Conservation (phyloP, 2,329 filamentous ascomycete genomes). For the Aspergillus japonicus region DNA sequence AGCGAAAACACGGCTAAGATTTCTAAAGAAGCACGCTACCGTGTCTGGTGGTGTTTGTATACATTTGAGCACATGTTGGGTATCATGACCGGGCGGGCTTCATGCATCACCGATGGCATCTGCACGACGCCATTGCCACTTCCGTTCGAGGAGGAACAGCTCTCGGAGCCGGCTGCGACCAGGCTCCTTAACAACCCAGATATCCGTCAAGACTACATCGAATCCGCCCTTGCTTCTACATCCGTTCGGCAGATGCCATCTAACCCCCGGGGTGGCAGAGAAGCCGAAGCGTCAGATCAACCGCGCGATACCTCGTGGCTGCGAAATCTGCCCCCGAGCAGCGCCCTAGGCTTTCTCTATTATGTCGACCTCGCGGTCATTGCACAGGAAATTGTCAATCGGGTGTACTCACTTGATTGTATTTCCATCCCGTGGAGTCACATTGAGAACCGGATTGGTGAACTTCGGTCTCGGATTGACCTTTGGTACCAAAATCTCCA, state of each 20-base stretch:
- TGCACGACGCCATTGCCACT: slow-evolving; percentile 45
- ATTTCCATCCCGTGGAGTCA: slow-evolving; percentile 41
- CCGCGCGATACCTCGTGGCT: slow-evolving; percentile 35
- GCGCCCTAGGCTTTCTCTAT: slow-evolving; percentile 40
- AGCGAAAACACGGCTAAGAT: slow-evolving; percentile 37
- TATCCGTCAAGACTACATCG: slow-evolving; percentile 34
- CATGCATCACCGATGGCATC: slow-evolving; percentile 43
- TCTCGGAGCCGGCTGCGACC: slow-evolving; percentile 33
- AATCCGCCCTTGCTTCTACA: slow-evolving; percentile 31
- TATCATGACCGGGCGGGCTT: slow-evolving; percentile 48
- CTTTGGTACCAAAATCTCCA: slow-evolving; percentile 41
- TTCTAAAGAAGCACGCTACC: slow-evolving; percentile 48
- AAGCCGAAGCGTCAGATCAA: slow-evolving; percentile 23
- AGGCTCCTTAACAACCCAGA: slow-evolving; percentile 33
- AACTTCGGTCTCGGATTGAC: slow-evolving; percentile 39
- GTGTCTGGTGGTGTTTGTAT: slow-evolving; percentile 49
- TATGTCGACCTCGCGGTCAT: slow-evolving; percentile 42
- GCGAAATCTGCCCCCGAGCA: slow-evolving; percentile 34
- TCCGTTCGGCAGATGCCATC: slow-evolving; percentile 32
- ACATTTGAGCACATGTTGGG: slow-evolving; percentile 46
- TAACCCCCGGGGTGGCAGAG: slow-evolving; percentile 30
- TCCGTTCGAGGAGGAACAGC: slow-evolving; percentile 42
- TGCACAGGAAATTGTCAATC: slow-evolving; percentile 43
- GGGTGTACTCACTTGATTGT: slow-evolving; percentile 43
- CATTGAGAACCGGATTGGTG: slow-evolving; percentile 41